A percentile compares a stretch with the other conserved stretches of the same genome.
Evolutionary conservation across 345 rosid genomes (phyloP).

Genomic region (Fremontodendron californicum): DNA sequence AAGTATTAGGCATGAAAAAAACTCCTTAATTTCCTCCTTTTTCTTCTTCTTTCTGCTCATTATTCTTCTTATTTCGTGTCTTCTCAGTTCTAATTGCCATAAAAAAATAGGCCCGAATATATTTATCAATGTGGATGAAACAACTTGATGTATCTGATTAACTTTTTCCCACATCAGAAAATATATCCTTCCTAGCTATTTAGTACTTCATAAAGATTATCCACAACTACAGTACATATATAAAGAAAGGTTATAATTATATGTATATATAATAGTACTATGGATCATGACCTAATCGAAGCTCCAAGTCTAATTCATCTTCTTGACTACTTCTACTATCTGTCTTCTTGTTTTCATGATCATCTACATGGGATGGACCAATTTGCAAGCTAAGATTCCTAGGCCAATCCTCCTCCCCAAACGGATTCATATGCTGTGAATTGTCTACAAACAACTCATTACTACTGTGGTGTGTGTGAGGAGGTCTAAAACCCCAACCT

Average conservation of each 20-base stretch:
- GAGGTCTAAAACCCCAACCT: conserved; percentile 19
- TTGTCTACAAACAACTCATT: conserved; percentile 27
- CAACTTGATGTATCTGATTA: not conserved
- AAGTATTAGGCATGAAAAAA: not conserved
- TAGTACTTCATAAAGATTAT: not conserved
- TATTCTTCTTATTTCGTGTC: not conserved
- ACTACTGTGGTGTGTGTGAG: conserved; percentile 21
- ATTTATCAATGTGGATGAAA: not conserved
- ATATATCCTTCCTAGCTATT: not conserved
- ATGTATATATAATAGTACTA: not conserved
- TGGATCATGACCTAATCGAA: conserved; percentile 69
- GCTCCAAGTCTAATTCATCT: conserved; percentile 83
- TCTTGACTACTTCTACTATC: conserved; percentile 29
- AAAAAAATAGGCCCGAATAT: not conserved
- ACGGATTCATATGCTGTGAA: conserved; percentile 23
- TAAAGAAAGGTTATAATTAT: not conserved
- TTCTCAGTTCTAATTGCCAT: not conserved
- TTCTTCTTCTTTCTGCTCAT: conserved; percentile 1
- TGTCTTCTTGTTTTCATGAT: conserved; percentile 18
- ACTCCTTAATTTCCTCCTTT: not conserved
- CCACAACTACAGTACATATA: not conserved
- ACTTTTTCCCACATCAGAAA: not conserved
- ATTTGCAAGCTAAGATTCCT: conserved; percentile 46
- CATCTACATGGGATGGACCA: conserved; percentile 35
- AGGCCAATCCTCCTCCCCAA: conserved; percentile 38